A percentile compares a stretch with the other conserved stretches of the same genome.
Evolutionary conservation across 805 yeast genomes (phyloP).

Genomic region (Wilhelminamyces savonicus): DNA sequence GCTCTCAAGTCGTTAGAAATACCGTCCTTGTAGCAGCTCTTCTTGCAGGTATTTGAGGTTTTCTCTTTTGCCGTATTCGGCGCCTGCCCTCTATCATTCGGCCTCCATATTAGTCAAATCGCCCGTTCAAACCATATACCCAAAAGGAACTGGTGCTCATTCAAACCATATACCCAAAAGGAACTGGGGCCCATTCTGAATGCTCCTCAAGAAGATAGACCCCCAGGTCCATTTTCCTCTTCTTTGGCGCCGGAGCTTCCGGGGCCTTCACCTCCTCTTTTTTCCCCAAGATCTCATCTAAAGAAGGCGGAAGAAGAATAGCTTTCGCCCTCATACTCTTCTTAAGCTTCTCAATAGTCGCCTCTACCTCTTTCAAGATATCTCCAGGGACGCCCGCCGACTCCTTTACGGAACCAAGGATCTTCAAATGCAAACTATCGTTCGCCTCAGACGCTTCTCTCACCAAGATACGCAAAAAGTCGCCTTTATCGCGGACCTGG

Average conservation of each 20-base stretch:
- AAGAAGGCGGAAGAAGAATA: constrained; percentile 6
- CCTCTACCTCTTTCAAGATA: constrained; percentile 1
- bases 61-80: too few relatives aligned
- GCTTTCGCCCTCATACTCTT: constrained; percentile 1
- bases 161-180: constrained; percentile 40
- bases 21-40: too few relatives aligned
- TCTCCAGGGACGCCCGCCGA: constrained; percentile 3
- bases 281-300: constrained; percentile 19
- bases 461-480: too few relatives aligned
- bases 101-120: too few relatives aligned
- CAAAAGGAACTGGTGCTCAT: constrained; percentile 56
- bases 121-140: constrained; percentile 37
- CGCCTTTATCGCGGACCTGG: too few relatives aligned
- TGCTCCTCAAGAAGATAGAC: constrained; percentile 24
- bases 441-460: background rate
- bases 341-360: constrained; percentile 1
- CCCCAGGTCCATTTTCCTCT: constrained; percentile 3
- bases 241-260: constrained; percentile 7
- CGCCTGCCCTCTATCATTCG: too few relatives aligned
- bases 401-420: constrained; percentile 1
- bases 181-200: constrained; percentile 44
- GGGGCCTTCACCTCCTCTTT: constrained; percentile 4
- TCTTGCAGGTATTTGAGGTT: too few relatives aligned
- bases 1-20: too few relatives aligned
- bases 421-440: constrained; percentile 1